phyloP scores from a whole-genome alignment of 306 rosid species.

The Trifolium dubium region DNA sequence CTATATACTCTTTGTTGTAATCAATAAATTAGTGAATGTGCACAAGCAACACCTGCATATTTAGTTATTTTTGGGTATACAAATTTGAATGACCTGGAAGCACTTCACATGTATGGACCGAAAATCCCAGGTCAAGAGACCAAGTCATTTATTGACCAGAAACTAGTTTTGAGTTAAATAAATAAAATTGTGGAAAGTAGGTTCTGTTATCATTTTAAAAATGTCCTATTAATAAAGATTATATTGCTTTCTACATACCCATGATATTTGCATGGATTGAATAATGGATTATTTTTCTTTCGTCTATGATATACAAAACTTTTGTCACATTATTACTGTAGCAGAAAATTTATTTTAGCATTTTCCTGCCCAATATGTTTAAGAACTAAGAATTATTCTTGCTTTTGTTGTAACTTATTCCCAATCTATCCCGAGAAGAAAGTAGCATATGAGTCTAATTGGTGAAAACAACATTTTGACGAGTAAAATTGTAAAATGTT shows the following conservation, averaged over 20 bases:
- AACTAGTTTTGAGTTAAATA: constrained; percentile 19
- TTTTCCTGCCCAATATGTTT: constrained; percentile 48
- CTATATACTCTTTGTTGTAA: constrained; percentile 33
- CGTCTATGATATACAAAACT: no score
- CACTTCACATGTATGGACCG: constrained; percentile 16
- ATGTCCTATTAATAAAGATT: background rate
- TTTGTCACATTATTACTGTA: no score
- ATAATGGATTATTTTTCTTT: no score
- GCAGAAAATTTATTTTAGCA: constrained; percentile 6
- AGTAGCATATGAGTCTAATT: constrained; percentile 29
- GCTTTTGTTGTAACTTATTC: constrained; percentile 24
- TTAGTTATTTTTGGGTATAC: constrained; percentile 48
- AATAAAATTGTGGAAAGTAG: background rate
- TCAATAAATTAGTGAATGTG: constrained; percentile 51
- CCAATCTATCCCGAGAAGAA: background rate
- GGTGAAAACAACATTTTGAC: constrained; percentile 56
- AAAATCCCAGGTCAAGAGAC: constrained; percentile 1
- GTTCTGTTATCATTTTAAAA: background rate
- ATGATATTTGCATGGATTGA: no score
- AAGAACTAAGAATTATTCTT: background rate
- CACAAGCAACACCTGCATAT: constrained; percentile 41
- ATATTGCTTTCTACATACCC: no score
- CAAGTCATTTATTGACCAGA: background rate
- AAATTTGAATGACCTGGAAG: constrained; percentile 17
- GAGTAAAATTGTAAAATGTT: constrained; percentile 51